Evolutionary conservation across 306 rosid genomes (phyloP).

Genomic region (Arachis hypogaea): DNA sequence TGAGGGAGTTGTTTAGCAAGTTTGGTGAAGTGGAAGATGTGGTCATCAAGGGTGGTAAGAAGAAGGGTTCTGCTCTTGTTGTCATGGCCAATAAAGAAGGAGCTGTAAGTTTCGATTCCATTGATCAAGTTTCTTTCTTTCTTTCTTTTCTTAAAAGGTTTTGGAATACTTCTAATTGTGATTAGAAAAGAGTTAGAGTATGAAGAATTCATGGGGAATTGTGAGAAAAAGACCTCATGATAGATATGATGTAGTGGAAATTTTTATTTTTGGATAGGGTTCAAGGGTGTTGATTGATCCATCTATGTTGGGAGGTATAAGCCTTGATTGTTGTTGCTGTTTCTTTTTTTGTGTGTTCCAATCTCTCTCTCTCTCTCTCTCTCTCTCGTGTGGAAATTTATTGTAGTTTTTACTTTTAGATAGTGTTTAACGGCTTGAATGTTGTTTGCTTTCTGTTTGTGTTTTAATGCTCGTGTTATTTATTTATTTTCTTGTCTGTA

Average conservation of each 20-base stretch:
- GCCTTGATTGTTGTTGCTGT: too few species aligned
- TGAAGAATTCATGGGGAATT: not conserved
- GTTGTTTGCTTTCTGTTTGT: conserved; percentile 4
- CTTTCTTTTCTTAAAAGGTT: not conserved
- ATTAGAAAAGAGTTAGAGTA: not conserved
- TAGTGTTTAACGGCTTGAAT: not conserved
- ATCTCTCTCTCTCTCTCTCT: too few species aligned
- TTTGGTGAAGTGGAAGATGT: conserved; percentile 93
- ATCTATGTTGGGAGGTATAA: not conserved
- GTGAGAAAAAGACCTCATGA: not conserved
- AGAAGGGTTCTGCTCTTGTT: conserved; percentile 87
- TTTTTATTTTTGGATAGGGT: not conserved
- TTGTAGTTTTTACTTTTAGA: too few species aligned
- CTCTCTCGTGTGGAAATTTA: too few species aligned
- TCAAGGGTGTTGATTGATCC: not conserved
- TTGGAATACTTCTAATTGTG: not conserved
- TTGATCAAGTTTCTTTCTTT: not conserved
- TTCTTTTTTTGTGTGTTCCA: too few species aligned
- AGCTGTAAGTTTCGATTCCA: conserved; percentile 58
- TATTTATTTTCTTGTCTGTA: conserved; percentile 9
- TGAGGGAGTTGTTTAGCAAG: conserved; percentile 67
- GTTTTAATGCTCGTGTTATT: not conserved
- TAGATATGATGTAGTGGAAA: too few species aligned
- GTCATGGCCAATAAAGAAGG: conserved; percentile 86
- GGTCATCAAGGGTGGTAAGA: conserved; percentile 73